A percentile compares a stretch with the other conserved stretches of the same genome.
These are phyloP conservation scores for Cyclotella sp. DNA, from an alignment of 108 stramenopile genomes.

Conservation along the genomic window DNA sequence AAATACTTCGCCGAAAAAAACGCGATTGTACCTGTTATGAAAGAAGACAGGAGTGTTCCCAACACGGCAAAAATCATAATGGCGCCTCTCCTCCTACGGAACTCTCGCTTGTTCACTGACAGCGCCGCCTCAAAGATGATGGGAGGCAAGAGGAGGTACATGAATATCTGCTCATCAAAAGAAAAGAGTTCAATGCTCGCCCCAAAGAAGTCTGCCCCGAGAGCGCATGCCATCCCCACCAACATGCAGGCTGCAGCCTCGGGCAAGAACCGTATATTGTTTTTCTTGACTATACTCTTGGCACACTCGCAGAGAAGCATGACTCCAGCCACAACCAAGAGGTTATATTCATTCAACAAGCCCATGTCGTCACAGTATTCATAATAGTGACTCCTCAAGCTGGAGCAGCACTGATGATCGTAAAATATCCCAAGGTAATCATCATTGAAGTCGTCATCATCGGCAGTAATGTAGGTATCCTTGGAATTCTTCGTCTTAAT, in stretches of 20 bases:
- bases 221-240: slow-evolving; percentile 52
- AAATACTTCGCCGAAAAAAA: slow-evolving; percentile 56
- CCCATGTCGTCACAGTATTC: slow-evolving; percentile 64
- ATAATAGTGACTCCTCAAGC: slow-evolving; percentile 50
- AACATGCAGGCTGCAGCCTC: slow-evolving; percentile 89
- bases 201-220: slow-evolving; percentile 32
- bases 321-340: slow-evolving; percentile 77
- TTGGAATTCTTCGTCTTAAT: slow-evolving; percentile 32
- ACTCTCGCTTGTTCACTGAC: slow-evolving; percentile 74
- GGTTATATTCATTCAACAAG: slow-evolving; percentile 59
- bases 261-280: slow-evolving; percentile 71
- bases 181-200: slow-evolving; percentile 52
- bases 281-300: slow-evolving; percentile 65
- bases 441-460: slow-evolving; percentile 65
- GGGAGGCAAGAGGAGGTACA: slow-evolving; percentile 85
- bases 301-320: slow-evolving; percentile 76
- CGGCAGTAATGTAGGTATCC: slow-evolving; percentile 22
- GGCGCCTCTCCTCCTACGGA: slow-evolving; percentile 75
- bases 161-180: slow-evolving; percentile 86
- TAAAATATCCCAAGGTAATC: slow-evolving; percentile 69
- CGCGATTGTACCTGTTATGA: slow-evolving; percentile 71
- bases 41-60: slow-evolving; percentile 75
- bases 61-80: slow-evolving; percentile 82
- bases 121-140: slow-evolving; percentile 89
- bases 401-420: slow-evolving; percentile 71